These are phyloP conservation scores for Pseudodiploospora longispora DNA, from an alignment of 2,329 filamentous ascomycete species.

Conservation along the genomic window DNA sequence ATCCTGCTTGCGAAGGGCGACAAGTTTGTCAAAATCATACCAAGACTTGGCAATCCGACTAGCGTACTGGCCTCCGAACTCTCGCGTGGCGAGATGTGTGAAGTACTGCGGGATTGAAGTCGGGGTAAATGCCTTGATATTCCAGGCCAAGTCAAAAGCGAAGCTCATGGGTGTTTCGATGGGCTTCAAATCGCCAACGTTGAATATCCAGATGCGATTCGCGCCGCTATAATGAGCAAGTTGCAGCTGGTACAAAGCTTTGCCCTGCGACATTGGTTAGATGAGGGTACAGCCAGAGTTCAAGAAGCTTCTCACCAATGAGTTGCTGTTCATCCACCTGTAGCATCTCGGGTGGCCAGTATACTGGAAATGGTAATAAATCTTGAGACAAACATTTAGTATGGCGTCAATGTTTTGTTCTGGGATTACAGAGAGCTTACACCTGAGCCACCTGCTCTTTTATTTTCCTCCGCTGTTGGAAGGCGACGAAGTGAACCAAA, in stretches of 20 bases:
- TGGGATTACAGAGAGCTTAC: constrained; percentile 22
- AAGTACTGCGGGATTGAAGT: constrained; percentile 34
- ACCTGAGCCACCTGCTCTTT: constrained; percentile 47
- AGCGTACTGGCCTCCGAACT: constrained; percentile 40
- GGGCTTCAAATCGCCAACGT: constrained; percentile 55
- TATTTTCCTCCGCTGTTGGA: constrained; percentile 43
- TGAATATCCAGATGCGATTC: constrained; percentile 52
- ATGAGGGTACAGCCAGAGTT: neutral
- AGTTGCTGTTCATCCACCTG: constrained; percentile 56
- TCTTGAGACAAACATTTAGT: constrained; percentile 15
- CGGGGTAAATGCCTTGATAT: constrained; percentile 38
- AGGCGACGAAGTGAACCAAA: constrained; percentile 52
- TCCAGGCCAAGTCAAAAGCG: constrained; percentile 49
- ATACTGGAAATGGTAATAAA: constrained; percentile 52
- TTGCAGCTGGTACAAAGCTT: constrained; percentile 44
- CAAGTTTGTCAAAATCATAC: constrained; percentile 41
- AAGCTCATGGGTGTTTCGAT: constrained; percentile 47
- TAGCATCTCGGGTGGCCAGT: constrained; percentile 53
- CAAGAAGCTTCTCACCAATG: constrained; percentile 29
- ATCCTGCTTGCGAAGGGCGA: constrained; percentile 51
- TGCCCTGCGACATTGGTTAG: constrained; percentile 16
- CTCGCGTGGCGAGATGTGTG: constrained; percentile 36
- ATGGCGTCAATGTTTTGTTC: neutral
- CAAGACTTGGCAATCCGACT: constrained; percentile 40
- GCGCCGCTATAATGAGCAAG: constrained; percentile 41